Evolutionary conservation across 495 filamentous ascomycete species (phyloP), one percentile per base, ranked within the genome.

Genomic region (Pyrenula massariospora): DNA sequence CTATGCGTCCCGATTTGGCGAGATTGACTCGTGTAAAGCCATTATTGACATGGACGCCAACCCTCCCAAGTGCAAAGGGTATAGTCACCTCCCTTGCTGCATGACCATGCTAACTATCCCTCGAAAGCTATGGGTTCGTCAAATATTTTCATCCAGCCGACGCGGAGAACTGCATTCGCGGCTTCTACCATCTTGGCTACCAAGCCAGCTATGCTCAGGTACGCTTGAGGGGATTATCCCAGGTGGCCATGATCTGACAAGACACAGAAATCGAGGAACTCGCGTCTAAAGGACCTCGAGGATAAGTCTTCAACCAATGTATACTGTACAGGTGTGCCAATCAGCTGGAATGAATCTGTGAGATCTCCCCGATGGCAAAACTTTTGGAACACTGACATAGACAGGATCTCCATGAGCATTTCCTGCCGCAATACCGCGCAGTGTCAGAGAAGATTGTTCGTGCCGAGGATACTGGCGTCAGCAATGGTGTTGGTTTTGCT

Each of bases 401-500:
- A 48, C 51, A 63, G 71, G 72, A 74, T 53, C 65, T 76, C 57
- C 68, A 63, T 22, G 58, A 59, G 24, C 68, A 71, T 57, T 96
- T 97, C 68, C 74, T 81, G 60, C 88, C 87, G 20, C 31, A 42
- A 5, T 92, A 87, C 73, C 80, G 81, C 62, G 88, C 95, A 49
- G 81, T 89, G 51, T 96, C 92, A 0, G 86, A 87, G 76, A 89
- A 94, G 70, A 94, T 99, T 61, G 85, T 95, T 57, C 88, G 91
- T 52, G 90, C 96, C 67, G 79, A 80, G 58, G 71, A 72, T 48
- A 84, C 88, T 60, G 93, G 90, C 55, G 85, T 91, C 57, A 95
- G 92, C 69, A 92, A 93, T 65, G 92, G 94, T 66, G 93, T 97
- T 58, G 93, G 93, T 23, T 99, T 99, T 72, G 94, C 93, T 66